Percentiles rank a stretch among this genome's conserved stretches.
Evolutionary conservation across 345 rosid species (phyloP).

Genomic region (Gossypium herbaceum): DNA sequence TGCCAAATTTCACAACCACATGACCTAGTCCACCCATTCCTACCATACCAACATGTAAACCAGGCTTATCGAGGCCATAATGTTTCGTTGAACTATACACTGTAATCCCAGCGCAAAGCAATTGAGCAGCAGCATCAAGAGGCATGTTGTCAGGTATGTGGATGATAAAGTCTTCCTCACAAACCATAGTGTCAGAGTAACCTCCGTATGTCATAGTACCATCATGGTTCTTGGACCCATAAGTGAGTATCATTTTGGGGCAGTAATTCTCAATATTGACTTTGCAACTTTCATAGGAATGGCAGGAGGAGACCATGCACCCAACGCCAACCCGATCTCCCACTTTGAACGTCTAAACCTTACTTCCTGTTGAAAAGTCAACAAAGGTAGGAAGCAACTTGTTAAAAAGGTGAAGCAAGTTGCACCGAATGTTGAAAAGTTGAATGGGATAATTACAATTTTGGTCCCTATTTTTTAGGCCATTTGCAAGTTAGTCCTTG

Average conservation of each 20-base stretch:
- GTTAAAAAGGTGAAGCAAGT: too few relatives aligned
- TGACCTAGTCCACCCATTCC: slow-evolving; percentile 79
- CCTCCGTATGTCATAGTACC: slow-evolving; percentile 47
- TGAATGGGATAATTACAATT: too few relatives aligned
- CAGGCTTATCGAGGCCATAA: slow-evolving; percentile 37
- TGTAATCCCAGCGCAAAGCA: slow-evolving; percentile 66
- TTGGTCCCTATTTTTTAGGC: too few relatives aligned
- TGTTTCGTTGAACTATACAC: slow-evolving; percentile 48
- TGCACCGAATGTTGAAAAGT: too few relatives aligned
- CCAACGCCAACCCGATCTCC: slow-evolving; percentile 64
- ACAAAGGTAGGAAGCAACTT: too few relatives aligned
- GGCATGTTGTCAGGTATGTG: slow-evolving; percentile 45
- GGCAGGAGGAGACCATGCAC: slow-evolving; percentile 46
- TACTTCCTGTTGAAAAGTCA: slow-evolving; percentile 20
- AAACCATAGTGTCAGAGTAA: slow-evolving; percentile 46
- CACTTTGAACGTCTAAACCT: slow-evolving; percentile 39
- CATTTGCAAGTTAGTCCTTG: too few relatives aligned
- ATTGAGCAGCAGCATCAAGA: slow-evolving; percentile 46
- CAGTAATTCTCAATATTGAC: slow-evolving; percentile 47
- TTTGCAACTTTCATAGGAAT: slow-evolving; percentile 39
- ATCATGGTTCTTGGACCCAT: slow-evolving; percentile 29
- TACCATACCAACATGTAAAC: slow-evolving; percentile 46
- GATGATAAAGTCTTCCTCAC: slow-evolving; percentile 37
- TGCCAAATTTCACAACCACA: slow-evolving; percentile 55
- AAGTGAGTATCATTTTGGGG: slow-evolving; percentile 33